phyloP scores from a whole-genome alignment of 2,329 filamentous ascomycete genomes.

The Grosmannia penicillata region DNA sequence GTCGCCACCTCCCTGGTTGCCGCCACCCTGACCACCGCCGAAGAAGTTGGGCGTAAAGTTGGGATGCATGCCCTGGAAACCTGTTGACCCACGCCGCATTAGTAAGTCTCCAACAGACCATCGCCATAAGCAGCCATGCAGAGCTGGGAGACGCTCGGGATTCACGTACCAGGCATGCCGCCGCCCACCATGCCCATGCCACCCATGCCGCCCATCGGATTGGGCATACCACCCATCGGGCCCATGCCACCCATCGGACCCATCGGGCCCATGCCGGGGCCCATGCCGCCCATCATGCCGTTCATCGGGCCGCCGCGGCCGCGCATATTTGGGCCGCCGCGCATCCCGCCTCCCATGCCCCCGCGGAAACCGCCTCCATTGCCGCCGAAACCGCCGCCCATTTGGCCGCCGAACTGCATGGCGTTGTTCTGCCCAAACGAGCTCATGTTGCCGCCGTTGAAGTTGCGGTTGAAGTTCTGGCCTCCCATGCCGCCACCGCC shows the following conservation, averaged over 20 bases:
- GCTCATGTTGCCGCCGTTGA: conserved; percentile 25
- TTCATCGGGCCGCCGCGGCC: conserved; percentile 31
- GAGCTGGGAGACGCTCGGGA: no score
- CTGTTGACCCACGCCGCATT: conserved; percentile 17
- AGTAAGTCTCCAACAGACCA: background rate
- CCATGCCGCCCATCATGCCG: conserved; percentile 24
- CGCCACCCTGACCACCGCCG: conserved; percentile 27
- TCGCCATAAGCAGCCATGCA: no score
- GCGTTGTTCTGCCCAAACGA: conserved; percentile 18
- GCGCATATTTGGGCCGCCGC: no score
- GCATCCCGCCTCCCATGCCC: conserved; percentile 30
- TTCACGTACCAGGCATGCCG: conserved; percentile 43
- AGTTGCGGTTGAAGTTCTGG: conserved; percentile 23
- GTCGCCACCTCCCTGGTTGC: conserved; percentile 36
- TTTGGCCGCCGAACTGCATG: conserved; percentile 22
- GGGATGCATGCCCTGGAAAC: conserved; percentile 53
- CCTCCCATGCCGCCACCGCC: conserved; percentile 20
- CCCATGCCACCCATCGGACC: conserved; percentile 19
- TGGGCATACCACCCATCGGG: conserved; percentile 17
- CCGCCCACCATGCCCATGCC: conserved; percentile 22
- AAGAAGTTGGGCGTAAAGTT: conserved; percentile 68
- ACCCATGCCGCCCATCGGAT: conserved; percentile 39
- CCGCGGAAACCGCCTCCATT: conserved; percentile 33
- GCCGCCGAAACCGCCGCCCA: conserved; percentile 32
- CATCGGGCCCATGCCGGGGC: conserved; percentile 37